Base-by-base conservation (phyloP, 495 filamentous ascomycete species). In the Cetradonia linearis region DNA sequence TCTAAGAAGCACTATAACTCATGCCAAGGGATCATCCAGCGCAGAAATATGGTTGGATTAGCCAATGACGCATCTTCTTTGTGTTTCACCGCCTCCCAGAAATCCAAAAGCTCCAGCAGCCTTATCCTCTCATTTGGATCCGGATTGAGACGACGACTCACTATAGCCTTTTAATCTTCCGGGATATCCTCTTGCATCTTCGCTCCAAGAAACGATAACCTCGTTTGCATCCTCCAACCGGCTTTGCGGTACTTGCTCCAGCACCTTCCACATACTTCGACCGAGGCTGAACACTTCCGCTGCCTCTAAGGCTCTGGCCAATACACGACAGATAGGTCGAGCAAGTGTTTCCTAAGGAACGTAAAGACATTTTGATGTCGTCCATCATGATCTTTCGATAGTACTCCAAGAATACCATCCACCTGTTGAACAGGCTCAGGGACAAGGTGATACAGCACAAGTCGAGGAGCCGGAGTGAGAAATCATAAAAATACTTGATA, bases 231-330 rank as follows among this genome's bases (percentile, higher is more conserved):
- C 25, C 57, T 63, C 57, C 13, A 62, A 33, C 16, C 63, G 49
- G 36, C 14, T 57, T 44, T 59, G 56, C 23, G 55, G 30, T 36
- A 65, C 52, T 38, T 65, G 55, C 61, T 58, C 34, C 25, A 68
- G 54, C 9, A 68, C 46, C 59, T 67, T 65, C 62, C 65, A 68
- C 65, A 68, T 65, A 10, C 44, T 62, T 53, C 59, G 38, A 34
- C 67, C 62, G 5, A 68, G 60, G 28, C 49, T 61, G 59, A 62
- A 67, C 4, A 68, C 62, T 40, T 68, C 65, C 18, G 67, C 67
- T 25, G 56, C 58, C 54, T 63, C 49, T 14, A 63, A 38, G 28
- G 62, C 67, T n/a, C 28, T 9, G 55, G 66, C 46, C 49, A 62
- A 28, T 36, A n/a, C 58, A 58, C 13, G 13, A n/a, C 6, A 16